A percentile compares a stretch with the other conserved stretches of the same genome.
Evolutionary conservation across 2,329 filamentous ascomycete genomes (phyloP).

Genomic region (Zasmidium cellare): DNA sequence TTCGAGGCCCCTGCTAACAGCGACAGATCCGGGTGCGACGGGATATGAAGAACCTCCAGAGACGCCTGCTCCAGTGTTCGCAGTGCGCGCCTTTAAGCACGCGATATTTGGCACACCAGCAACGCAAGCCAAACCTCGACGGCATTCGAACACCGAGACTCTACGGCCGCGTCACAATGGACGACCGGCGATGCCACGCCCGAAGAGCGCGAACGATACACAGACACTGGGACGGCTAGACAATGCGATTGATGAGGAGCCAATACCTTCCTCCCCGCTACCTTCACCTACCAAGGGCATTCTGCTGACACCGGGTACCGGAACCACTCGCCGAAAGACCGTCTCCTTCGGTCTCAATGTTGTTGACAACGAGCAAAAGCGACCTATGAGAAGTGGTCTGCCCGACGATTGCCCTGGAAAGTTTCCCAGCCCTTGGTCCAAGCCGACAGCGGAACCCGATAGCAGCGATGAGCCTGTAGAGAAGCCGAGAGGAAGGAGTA

Average conservation of each 20-base stretch:
- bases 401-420: constrained; percentile 50
- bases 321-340: constrained; percentile 57
- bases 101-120: constrained; percentile 65
- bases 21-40: constrained; percentile 37
- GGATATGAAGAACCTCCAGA: constrained; percentile 57
- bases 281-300: constrained; percentile 58
- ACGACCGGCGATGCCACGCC: constrained; percentile 29
- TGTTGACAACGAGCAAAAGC: constrained; percentile 56
- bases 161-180: constrained; percentile 21
- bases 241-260: constrained; percentile 23
- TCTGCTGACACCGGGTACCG: constrained; percentile 63
- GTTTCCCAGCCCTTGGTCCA: constrained; percentile 53
- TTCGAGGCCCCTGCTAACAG: constrained; percentile 3
- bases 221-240: constrained; percentile 17
- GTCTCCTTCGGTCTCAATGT: constrained; percentile 62
- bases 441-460: constrained; percentile 32
- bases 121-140: constrained; percentile 44
- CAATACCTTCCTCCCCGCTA: constrained; percentile 42
- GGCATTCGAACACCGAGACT: constrained; percentile 32
- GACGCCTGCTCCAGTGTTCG: constrained; percentile 67
- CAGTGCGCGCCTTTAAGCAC: constrained; percentile 66
- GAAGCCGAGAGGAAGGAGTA: constrained; percentile 37
- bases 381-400: constrained; percentile 46
- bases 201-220: constrained; percentile 31
- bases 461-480: constrained; percentile 28